Percentiles rank a stretch among this genome's conserved stretches.
These are phyloP conservation scores for Hordeum vulgare DNA, from an alignment of 176 grass and related monocot species.

Conservation along the genomic window DNA sequence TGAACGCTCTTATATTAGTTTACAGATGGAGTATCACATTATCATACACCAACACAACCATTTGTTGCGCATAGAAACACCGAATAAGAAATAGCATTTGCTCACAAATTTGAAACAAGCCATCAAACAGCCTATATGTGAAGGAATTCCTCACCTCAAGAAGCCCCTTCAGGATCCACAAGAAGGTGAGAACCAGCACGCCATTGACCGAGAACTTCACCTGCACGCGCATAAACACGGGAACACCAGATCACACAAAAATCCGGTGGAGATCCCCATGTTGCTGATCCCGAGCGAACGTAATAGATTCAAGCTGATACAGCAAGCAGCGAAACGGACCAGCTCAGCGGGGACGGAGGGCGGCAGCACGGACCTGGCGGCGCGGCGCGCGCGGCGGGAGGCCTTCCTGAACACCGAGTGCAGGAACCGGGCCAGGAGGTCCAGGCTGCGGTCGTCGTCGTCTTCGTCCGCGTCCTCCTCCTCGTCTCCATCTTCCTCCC, in stretches of 20 bases:
- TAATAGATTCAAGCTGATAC: neutral
- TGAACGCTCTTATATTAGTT: too few species aligned
- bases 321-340: slow-evolving; percentile 29
- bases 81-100: neutral
- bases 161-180: slow-evolving; percentile 89
- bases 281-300: neutral
- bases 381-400: slow-evolving; percentile 64
- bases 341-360: slow-evolving; percentile 78
- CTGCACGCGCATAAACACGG: slow-evolving; percentile 22
- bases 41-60: neutral
- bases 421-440: slow-evolving; percentile 68
- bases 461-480: slow-evolving; percentile 42
- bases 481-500: slow-evolving; percentile 46
- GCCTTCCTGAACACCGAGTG: slow-evolving; percentile 64
- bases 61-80: neutral
- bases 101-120: neutral
- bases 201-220: slow-evolving; percentile 97
- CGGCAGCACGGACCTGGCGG: slow-evolving; percentile 81
- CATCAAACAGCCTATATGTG: neutral
- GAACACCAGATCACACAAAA: slow-evolving; percentile 16
- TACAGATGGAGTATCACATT: too few species aligned
- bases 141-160: slow-evolving; percentile 58
- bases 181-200: slow-evolving; percentile 60
- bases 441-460: slow-evolving; percentile 71
- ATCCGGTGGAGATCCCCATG: neutral